These are phyloP conservation scores for Jaminaea rosea DNA, from an alignment of 1,284 basidiomycete genomes.

Conservation along the genomic window DNA sequence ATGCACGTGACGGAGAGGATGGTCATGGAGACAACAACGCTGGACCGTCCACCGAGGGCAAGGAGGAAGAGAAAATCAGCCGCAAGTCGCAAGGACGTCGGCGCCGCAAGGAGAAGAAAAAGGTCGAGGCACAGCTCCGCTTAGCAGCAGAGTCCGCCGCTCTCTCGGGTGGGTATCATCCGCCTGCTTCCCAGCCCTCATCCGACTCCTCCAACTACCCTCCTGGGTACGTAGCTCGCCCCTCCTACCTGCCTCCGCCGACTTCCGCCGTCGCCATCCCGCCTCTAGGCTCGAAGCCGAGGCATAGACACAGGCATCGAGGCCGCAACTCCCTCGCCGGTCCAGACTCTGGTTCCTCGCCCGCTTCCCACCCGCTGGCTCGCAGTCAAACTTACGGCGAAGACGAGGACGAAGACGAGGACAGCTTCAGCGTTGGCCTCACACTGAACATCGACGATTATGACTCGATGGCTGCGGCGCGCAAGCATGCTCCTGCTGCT, in stretches of 20 bases:
- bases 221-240: too few relatives aligned
- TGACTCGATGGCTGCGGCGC: not conserved
- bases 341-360: too few relatives aligned
- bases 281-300: not conserved
- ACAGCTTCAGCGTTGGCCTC: not conserved
- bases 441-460: constrained; percentile 1
- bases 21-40: not conserved
- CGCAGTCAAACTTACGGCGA: not conserved
- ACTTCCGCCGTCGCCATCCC: not conserved
- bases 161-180: not conserved
- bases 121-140: not conserved
- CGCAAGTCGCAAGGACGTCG: not conserved
- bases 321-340: too few relatives aligned
- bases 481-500: not conserved
- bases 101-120: not conserved
- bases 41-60: too few relatives aligned
- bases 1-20: not conserved
- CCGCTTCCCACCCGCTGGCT: not conserved
- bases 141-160: not conserved
- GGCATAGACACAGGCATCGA: too few relatives aligned
- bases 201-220: too few relatives aligned
- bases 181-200: too few relatives aligned
- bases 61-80: not conserved
- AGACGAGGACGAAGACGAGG: not conserved
- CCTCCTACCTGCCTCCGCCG: too few relatives aligned